Percentiles rank a stretch among this genome's conserved stretches.
Evolutionary conservation across 2,329 filamentous ascomycete species (phyloP).

Genomic region (Venturia aucupariae): DNA sequence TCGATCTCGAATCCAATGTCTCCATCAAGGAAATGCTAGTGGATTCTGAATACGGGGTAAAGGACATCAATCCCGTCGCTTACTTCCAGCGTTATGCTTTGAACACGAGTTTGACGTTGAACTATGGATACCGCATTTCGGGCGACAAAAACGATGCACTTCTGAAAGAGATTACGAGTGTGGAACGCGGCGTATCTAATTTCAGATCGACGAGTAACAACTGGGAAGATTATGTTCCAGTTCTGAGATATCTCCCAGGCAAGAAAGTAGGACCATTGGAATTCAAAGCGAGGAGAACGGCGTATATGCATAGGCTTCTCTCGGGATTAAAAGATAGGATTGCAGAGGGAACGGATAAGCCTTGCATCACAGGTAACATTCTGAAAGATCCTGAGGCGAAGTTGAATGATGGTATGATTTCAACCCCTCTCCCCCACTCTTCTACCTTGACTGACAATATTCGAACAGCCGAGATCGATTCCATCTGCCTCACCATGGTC

Average conservation of each 20-base stretch:
- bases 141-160: conserved; percentile 49
- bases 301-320: conserved; percentile 52
- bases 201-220: conserved; percentile 74
- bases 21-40: conserved; percentile 39
- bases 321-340: conserved; percentile 53
- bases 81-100: conserved; percentile 47
- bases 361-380: conserved; percentile 62
- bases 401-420: conserved; percentile 50
- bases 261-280: conserved; percentile 35
- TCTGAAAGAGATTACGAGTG: conserved; percentile 49
- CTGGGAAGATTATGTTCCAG: conserved; percentile 75
- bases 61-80: conserved; percentile 38
- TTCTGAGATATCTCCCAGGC: conserved; percentile 56
- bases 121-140: conserved; percentile 48
- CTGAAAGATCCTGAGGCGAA: conserved; percentile 61
- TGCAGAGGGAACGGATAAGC: conserved; percentile 53
- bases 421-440: conserved; percentile 15
- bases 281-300: conserved; percentile 46
- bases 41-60: conserved; percentile 60
- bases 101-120: conserved; percentile 46
- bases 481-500: conserved; percentile 74
- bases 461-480: conserved; percentile 59
- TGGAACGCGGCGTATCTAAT: conserved; percentile 67
- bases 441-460: conserved; percentile 17
- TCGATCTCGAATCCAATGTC: conserved; percentile 44